A percentile compares a stretch with the other conserved stretches of the same genome.
Evolutionary conservation across 2,329 filamentous ascomycete species (phyloP).

Genomic region (Cladosporium austrohemisphaericum): DNA sequence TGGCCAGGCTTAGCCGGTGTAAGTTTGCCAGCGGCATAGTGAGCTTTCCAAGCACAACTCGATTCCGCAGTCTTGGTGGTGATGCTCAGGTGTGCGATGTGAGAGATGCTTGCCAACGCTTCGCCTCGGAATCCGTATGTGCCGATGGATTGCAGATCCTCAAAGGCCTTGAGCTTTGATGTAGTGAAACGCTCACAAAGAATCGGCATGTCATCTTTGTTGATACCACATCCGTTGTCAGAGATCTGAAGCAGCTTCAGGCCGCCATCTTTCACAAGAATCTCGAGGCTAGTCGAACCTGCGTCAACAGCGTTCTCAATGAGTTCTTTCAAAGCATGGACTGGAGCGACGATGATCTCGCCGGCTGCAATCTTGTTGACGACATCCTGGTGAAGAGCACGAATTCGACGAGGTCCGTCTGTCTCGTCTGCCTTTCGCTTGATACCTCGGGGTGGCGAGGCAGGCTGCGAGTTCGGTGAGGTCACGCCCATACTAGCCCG

Average conservation of each 20-base stretch:
- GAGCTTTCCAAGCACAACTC: slow-evolving; percentile 82
- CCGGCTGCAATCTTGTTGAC: slow-evolving; percentile 98
- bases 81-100: slow-evolving; percentile 92
- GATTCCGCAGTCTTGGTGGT: slow-evolving; percentile 91
- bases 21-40: slow-evolving; percentile 79
- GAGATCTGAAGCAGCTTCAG: slow-evolving; percentile 94
- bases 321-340: slow-evolving; percentile 92
- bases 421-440: slow-evolving; percentile 33
- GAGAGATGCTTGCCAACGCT: slow-evolving; percentile 93
- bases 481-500: neutral
- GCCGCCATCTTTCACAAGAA: slow-evolving; percentile 90
- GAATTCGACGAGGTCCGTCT: slow-evolving; percentile 45
- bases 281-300: slow-evolving; percentile 86
- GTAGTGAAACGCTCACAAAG: slow-evolving; percentile 96
- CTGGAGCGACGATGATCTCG: slow-evolving; percentile 95
- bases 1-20: slow-evolving; percentile 84
- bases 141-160: slow-evolving; percentile 82
- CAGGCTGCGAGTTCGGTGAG: neutral
- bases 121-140: slow-evolving; percentile 99
- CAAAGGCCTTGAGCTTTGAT: slow-evolving; percentile 89
- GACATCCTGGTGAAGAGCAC: slow-evolving; percentile 86
- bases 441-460: slow-evolving; percentile 29
- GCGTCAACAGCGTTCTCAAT: slow-evolving; percentile 97
- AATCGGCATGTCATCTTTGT: slow-evolving; percentile 86
- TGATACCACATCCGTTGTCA: slow-evolving; percentile 93